Conservation (phyloP, 352 stramenopile genomes). For the Plasmopara halstedii region DNA sequence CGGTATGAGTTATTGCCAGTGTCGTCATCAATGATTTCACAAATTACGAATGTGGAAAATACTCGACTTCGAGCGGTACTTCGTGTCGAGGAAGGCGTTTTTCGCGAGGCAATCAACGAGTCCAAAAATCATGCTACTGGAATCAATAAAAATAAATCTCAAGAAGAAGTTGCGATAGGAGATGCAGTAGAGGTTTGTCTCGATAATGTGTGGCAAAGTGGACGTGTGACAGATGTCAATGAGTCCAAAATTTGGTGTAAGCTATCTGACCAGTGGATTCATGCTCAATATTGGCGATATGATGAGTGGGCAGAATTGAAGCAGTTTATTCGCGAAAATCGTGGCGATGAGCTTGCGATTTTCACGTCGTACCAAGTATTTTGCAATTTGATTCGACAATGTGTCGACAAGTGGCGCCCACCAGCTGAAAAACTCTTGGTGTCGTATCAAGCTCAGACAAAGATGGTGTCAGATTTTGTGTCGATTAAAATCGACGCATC, state of each 20-base stretch:
- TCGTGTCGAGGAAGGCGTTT: constrained; percentile 16
- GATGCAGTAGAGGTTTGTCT: constrained; percentile 11
- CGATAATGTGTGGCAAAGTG: constrained; percentile 4
- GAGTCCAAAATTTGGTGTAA: constrained; percentile 1
- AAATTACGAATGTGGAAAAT: not conserved
- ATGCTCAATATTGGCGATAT: not conserved
- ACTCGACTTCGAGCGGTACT: constrained; percentile 25
- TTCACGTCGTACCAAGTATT: constrained; percentile 38
- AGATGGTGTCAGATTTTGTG: constrained; percentile 19
- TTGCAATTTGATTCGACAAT: constrained; percentile 33
- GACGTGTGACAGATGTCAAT: constrained; percentile 5
- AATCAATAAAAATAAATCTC: not conserved
- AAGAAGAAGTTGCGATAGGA: constrained; percentile 15
- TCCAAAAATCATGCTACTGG: constrained; percentile 6
- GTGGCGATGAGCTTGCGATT: constrained; percentile 25
- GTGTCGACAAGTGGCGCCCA: constrained; percentile 28
- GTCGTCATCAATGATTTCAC: not conserved
- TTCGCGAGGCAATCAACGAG: constrained; percentile 13
- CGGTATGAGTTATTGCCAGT: constrained; percentile 21
- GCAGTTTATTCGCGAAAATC: constrained; percentile 25
- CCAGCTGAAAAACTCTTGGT: constrained; percentile 20
- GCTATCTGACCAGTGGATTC: not conserved
- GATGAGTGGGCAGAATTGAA: constrained; percentile 13
- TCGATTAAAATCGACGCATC: constrained; percentile 8
- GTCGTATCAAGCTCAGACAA: constrained; percentile 23